A percentile compares a stretch with the other conserved stretches of the same genome.
These are phyloP conservation scores for Plasmodium cynomolgi DNA, from an alignment of 169 alveolate species.

Conservation along the genomic window DNA sequence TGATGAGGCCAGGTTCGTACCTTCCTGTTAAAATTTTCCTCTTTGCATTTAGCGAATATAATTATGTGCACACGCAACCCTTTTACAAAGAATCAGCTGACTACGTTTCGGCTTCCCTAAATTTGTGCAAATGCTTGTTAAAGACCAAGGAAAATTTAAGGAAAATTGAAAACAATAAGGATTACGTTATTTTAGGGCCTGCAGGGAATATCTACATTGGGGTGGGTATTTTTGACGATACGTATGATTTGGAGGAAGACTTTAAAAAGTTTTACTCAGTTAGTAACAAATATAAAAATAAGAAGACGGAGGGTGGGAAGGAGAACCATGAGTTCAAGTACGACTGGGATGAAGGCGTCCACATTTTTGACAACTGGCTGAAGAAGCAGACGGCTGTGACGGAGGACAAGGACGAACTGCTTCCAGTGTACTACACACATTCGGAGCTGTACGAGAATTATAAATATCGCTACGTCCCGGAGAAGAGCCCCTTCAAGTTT, in stretches of 20 bases:
- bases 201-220: constrained; percentile 89
- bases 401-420: constrained; percentile 78
- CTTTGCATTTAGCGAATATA: constrained; percentile 86
- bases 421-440: constrained; percentile 82
- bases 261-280: constrained; percentile 61
- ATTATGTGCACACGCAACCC: constrained; percentile 81
- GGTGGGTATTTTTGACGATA: constrained; percentile 86
- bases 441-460: constrained; percentile 86
- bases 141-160: constrained; percentile 37
- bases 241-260: constrained; percentile 71
- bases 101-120: constrained; percentile 80
- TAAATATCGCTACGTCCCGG: constrained; percentile 87
- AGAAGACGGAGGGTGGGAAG: constrained; percentile 3
- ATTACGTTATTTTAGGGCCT: constrained; percentile 88
- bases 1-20: constrained; percentile 89
- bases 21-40: constrained; percentile 85
- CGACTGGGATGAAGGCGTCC: constrained; percentile 91
- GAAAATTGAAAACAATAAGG: constrained; percentile 79
- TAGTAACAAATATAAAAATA: constrained; percentile 74
- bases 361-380: constrained; percentile 87
- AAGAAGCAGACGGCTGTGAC: constrained; percentile 88
- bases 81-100: constrained; percentile 86
- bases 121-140: constrained; percentile 77
- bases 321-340: constrained; percentile 75
- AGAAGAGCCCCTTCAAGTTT: constrained; percentile 85